A percentile compares a stretch with the other conserved stretches of the same genome.
Conservation (phyloP, 768 basidiomycete species). For the Mycena vitilis region DNA sequence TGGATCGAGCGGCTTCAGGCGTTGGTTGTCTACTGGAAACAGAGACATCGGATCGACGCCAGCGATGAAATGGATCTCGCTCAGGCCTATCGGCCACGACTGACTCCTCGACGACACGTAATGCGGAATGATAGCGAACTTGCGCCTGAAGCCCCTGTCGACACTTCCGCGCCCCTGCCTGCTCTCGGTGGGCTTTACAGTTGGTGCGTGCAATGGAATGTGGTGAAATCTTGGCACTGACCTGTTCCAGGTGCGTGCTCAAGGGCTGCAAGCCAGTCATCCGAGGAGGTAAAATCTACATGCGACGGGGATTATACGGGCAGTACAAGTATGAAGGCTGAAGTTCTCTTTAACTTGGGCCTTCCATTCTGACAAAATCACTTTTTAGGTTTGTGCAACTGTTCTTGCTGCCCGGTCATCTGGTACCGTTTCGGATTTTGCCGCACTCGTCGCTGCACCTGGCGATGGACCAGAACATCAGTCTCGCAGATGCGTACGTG, state of each 20-base stretch:
- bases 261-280: constrained; percentile 82
- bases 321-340: constrained; percentile 72
- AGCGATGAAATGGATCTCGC: constrained; percentile 84
- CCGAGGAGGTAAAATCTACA: constrained; percentile 79
- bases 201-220: constrained; percentile 56
- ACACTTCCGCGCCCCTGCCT: constrained; percentile 65
- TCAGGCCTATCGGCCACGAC: constrained; percentile 65
- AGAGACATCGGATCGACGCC: constrained; percentile 80
- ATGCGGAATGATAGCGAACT: constrained; percentile 53
- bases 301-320: constrained; percentile 75
- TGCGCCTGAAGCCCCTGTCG: constrained; percentile 63
- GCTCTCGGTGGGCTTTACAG: constrained; percentile 79
- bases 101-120: constrained; percentile 67
- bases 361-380: constrained; percentile 6
- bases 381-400: constrained; percentile 71
- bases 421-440: constrained; percentile 79
- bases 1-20: constrained; percentile 86
- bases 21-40: constrained; percentile 83
- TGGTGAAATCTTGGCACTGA: not conserved
- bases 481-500: constrained; percentile 81
- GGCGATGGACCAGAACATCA: constrained; percentile 65
- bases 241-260: constrained; percentile 64
- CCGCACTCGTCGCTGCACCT: constrained; percentile 68
- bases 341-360: not conserved
- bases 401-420: constrained; percentile 78